These are phyloP conservation scores for Pythium monospermum DNA, from an alignment of 352 stramenopile species.

Conservation along the genomic window DNA sequence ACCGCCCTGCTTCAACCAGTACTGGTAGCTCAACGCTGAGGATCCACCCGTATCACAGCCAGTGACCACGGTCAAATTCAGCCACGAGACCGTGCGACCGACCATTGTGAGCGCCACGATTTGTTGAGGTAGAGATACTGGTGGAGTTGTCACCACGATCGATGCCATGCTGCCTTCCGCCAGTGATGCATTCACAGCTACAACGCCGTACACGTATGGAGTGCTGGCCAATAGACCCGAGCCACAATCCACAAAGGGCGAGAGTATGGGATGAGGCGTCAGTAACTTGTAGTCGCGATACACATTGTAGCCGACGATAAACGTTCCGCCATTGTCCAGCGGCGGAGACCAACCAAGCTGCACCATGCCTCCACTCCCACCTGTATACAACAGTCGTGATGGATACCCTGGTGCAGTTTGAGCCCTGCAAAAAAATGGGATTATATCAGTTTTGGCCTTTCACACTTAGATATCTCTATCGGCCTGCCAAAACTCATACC, in stretches of 20 bases:
- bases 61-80: conserved; percentile 32
- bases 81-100: conserved; percentile 16
- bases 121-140: conserved; percentile 24
- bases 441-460: neutral
- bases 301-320: conserved; percentile 42
- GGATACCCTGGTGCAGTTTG: conserved; percentile 36
- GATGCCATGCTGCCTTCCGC: conserved; percentile 33
- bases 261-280: conserved; percentile 20
- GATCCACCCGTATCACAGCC: conserved; percentile 40
- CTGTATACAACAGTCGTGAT: conserved; percentile 19
- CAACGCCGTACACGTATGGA: conserved; percentile 42
- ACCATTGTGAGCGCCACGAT: conserved; percentile 21
- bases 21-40: conserved; percentile 29
- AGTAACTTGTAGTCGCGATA: conserved; percentile 54
- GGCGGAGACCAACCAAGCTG: conserved; percentile 37
- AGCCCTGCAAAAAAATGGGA: conserved; percentile 13
- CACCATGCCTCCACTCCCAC: conserved; percentile 38
- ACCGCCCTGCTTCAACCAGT: conserved; percentile 15
- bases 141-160: conserved; percentile 21
- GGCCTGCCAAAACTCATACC: conserved; percentile 30
- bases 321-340: conserved; percentile 25
- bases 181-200: conserved; percentile 32
- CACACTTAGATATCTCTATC: no score
- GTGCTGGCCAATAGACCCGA: conserved; percentile 24
- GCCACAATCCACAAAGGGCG: conserved; percentile 46